Base-by-base conservation (phyloP, 768 basidiomycete species). In the Mycena galericulata region DNA sequence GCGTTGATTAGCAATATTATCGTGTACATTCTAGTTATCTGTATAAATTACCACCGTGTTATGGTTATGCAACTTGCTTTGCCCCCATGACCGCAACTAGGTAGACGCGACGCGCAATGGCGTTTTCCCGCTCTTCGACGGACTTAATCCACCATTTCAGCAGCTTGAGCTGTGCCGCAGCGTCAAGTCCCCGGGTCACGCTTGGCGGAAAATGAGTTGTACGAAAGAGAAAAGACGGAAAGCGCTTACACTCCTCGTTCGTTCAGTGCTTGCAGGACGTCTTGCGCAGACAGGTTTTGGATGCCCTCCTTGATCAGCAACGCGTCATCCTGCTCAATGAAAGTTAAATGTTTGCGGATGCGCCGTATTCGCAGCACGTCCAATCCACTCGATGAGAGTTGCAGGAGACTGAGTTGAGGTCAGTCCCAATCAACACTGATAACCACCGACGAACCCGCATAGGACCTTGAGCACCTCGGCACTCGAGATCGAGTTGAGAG, bases 211-310 rank as follows among this genome's bases (percentile, higher is more conserved):
- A 12, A 38, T 26, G 36, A 36, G 38, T 36, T 38, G 54, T n/a
- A 26, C 55, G 38, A 40, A 17, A 24, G 50, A 54, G 45, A 53
- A 45, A 50, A 29, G 59, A 6, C 34, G 8, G 34, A 64, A 51
- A 38, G 18, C 20, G 84, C 92, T 75, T 75, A 95, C 94, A 94
- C 84, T 73, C 92, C 94, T 66, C 94, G 89, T 76, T 94, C 93
- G 65, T 86, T 82, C 17, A 95, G 82, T 4, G 92, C 90, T 62
- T 92, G 87, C 30, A 83, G 80, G 8, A 94, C 80, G 69, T 91
- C 91, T 4, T 81, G 80, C 22, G 80, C 75, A 3, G 87, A 86
- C 49, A 96, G 76, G 34, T 76, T 76, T 2, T 82, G 81, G 34
- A 79, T 72, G 32, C 79, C 81, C 71, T 91, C 90, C 38, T 81